Evolutionary conservation across 129 eudicot species (phyloP).

Genomic region (Solidago caesia): DNA sequence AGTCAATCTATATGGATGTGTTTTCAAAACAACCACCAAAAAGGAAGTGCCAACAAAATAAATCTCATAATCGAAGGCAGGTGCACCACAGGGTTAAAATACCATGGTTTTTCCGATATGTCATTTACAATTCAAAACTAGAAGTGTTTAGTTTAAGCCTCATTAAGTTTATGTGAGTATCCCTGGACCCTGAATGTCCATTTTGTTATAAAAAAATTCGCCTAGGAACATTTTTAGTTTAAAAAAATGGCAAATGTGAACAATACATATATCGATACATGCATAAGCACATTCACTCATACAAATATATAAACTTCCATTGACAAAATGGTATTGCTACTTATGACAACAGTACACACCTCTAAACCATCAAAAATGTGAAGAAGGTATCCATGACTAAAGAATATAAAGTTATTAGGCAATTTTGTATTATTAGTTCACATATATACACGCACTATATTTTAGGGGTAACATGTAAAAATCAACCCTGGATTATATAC

Average conservation of each 20-base stretch:
- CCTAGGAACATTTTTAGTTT: background rate
- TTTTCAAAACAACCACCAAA: background rate
- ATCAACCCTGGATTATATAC: background rate
- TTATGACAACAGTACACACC: background rate
- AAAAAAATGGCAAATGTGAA: background rate
- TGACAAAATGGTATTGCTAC: background rate
- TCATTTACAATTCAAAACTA: background rate
- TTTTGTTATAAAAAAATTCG: background rate
- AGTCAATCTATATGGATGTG: background rate
- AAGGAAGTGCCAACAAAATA: background rate
- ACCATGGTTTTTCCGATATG: background rate
- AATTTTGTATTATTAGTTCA: background rate
- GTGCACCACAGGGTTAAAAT: background rate
- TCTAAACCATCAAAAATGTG: background rate
- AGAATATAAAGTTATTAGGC: background rate
- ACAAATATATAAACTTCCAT: background rate
- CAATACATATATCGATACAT: no score
- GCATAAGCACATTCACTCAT: background rate
- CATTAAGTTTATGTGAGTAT: background rate
- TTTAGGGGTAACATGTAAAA: background rate
- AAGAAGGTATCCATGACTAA: background rate
- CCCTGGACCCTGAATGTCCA: background rate
- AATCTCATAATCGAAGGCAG: background rate
- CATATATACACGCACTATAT: background rate
- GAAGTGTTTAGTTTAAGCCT: background rate